Percentiles rank a stretch among this genome's conserved stretches.
phyloP scores from a whole-genome alignment of 345 rosid species.

The Hevea brasiliensis region DNA sequence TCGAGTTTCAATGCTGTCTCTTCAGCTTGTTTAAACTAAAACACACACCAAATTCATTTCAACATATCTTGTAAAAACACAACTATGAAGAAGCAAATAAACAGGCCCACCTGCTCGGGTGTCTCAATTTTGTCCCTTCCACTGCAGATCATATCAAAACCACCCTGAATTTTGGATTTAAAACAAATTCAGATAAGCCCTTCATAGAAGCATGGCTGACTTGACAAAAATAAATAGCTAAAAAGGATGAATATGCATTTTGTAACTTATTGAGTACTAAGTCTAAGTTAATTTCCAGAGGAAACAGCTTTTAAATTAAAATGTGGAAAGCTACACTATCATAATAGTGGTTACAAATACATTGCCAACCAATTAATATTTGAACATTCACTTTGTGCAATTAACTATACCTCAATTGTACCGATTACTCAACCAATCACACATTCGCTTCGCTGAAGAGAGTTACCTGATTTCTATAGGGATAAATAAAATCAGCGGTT shows the following conservation, averaged over 20 bases:
- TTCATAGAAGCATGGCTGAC: background rate
- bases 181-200: background rate
- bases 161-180: conserved; percentile 57
- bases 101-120: conserved; percentile 75
- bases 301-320: background rate
- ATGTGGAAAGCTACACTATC: no score
- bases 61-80: background rate
- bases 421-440: background rate
- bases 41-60: conserved; percentile 13
- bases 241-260: background rate
- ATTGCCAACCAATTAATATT: background rate
- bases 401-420: background rate
- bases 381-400: no score
- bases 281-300: background rate
- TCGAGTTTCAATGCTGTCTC: conserved; percentile 86
- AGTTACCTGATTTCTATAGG: conserved; percentile 87
- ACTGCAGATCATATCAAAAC: conserved; percentile 99
- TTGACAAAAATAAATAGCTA: no score
- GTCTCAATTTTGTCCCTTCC: conserved; percentile 99
- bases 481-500: conserved; percentile 64
- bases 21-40: conserved; percentile 97
- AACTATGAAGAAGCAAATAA: background rate
- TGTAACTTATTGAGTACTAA: background rate
- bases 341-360: background rate
- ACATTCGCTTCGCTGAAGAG: background rate